Evolutionary conservation across 2,329 filamentous ascomycete genomes (phyloP).

Genomic region (Celoporthe dispersa): DNA sequence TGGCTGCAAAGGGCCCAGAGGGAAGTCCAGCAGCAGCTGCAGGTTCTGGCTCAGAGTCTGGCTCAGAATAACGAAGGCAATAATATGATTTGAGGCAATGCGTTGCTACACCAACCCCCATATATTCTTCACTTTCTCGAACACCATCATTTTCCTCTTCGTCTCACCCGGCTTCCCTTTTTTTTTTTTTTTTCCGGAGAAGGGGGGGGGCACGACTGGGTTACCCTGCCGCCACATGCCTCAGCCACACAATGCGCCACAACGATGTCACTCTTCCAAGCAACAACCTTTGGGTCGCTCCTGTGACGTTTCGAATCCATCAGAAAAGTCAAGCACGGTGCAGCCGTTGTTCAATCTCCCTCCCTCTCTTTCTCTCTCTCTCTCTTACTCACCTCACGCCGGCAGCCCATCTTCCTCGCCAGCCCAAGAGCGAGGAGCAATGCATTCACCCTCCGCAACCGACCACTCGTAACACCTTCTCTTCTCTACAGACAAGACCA

Average conservation of each 20-base stretch:
- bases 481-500: too few relatives aligned
- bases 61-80: conserved; percentile 7
- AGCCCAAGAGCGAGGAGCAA: conserved; percentile 20
- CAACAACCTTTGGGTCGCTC: neutral
- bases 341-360: too few relatives aligned
- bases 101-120: neutral
- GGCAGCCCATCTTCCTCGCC: conserved; percentile 11
- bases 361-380: neutral
- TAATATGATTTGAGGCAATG: neutral
- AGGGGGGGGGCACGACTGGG: neutral
- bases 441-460: neutral
- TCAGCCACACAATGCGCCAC: conserved; percentile 7
- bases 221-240: neutral
- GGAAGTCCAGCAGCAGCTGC: conserved; percentile 12
- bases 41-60: conserved; percentile 19
- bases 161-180: neutral
- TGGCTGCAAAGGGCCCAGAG: conserved; percentile 31
- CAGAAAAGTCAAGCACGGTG: neutral
- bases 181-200: neutral
- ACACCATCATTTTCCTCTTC: neutral
- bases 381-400: neutral
- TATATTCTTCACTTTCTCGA: neutral
- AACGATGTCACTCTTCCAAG: conserved; percentile 1
- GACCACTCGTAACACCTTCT: neutral
- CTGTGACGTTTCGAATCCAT: conserved; percentile 8